phyloP scores from a whole-genome alignment of 768 basidiomycete genomes.

The Ramaria rubella region DNA sequence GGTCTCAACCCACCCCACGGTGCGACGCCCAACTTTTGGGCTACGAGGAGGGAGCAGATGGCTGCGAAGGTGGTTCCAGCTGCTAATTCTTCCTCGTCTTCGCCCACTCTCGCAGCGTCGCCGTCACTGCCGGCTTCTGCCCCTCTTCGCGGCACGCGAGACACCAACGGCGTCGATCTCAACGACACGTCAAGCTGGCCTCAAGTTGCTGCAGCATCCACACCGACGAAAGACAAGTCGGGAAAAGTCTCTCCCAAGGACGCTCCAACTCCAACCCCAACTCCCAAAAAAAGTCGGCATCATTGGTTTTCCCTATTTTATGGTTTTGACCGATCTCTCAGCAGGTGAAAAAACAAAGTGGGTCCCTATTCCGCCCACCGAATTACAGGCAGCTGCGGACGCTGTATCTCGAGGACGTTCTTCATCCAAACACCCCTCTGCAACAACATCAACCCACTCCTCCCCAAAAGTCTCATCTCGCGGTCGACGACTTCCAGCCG shows the following conservation, averaged over 20 bases:
- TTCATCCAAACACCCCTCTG: constrained; percentile 2
- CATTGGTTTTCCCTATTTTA: background rate
- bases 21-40: constrained; percentile 36
- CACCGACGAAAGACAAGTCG: background rate
- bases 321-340: background rate
- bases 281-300: constrained; percentile 7
- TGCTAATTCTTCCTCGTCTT: constrained; percentile 11
- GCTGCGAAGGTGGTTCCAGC: constrained; percentile 19
- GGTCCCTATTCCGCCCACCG: constrained; percentile 50
- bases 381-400: constrained; percentile 49
- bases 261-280: background rate
- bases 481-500: constrained; percentile 34
- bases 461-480: constrained; percentile 19
- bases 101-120: constrained; percentile 5
- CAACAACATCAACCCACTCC: constrained; percentile 1
- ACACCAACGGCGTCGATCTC: background rate
- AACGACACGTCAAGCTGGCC: constrained; percentile 10
- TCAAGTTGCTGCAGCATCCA: background rate
- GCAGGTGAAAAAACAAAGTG: constrained; percentile 54
- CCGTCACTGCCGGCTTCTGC: constrained; percentile 10
- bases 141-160: constrained; percentile 1
- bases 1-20: constrained; percentile 18
- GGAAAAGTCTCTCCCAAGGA: background rate
- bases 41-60: constrained; percentile 36
- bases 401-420: constrained; percentile 17